Conservation (phyloP, 2,329 filamentous ascomycete species). For the Ascochyta viciae-villosae region DNA sequence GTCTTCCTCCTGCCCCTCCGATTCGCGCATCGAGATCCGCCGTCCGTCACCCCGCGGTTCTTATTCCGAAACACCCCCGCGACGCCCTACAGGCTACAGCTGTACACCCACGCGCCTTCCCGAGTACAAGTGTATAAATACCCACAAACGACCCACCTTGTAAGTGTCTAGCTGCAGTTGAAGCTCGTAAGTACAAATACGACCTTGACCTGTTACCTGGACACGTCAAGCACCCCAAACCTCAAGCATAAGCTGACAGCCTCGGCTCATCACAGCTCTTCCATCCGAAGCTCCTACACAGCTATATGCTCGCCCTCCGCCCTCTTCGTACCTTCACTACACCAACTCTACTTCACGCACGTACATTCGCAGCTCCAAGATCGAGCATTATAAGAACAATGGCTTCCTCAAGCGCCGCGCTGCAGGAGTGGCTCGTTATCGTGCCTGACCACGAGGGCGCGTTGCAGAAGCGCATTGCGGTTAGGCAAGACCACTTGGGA, state of each 20-base stretch:
- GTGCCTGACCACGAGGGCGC: constrained; percentile 54
- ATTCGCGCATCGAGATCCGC: constrained; percentile 15
- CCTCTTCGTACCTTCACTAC: constrained; percentile 3
- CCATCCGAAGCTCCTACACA: neutral
- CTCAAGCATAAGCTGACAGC: constrained; percentile 1
- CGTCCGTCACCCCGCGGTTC: constrained; percentile 8
- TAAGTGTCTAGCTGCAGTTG: neutral
- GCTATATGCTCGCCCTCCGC: neutral
- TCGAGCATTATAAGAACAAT: neutral
- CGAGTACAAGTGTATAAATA: constrained; percentile 12
- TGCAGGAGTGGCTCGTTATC: constrained; percentile 60
- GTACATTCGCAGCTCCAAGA: neutral
- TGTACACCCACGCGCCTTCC: constrained; percentile 12
- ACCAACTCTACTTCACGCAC: neutral
- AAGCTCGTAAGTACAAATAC: constrained; percentile 6
- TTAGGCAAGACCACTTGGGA: constrained; percentile 47
- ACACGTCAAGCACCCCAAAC: too few relatives aligned
- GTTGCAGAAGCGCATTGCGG: constrained; percentile 53
- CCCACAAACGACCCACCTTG: neutral
- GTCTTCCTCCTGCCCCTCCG: constrained; percentile 11
- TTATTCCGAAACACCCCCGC: constrained; percentile 12
- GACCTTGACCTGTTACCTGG: neutral
- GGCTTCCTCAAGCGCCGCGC: constrained; percentile 26
- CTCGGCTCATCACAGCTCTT: constrained; percentile 2
- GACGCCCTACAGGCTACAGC: constrained; percentile 19